Evolutionary conservation across 2,329 filamentous ascomycete genomes (phyloP).

Genomic region (Fusarium domesticum): DNA sequence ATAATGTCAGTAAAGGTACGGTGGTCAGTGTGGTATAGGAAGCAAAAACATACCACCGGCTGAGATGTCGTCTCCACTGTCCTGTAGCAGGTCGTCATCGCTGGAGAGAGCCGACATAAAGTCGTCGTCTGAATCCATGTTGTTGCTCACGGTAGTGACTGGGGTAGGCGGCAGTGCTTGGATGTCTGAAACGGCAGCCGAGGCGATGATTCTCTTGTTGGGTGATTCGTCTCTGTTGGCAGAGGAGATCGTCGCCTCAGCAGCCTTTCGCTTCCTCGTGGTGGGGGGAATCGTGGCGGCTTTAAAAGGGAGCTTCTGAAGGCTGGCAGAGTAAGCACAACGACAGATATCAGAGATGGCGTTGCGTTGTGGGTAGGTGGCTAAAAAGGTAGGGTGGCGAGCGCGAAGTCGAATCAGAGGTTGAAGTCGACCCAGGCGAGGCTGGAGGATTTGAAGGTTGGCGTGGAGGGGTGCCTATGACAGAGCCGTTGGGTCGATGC

Average conservation of each 20-base stretch:
- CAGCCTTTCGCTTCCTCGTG: constrained; percentile 61
- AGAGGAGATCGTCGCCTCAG: constrained; percentile 60
- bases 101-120: constrained; percentile 81
- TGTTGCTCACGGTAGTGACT: constrained; percentile 51
- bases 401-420: constrained; percentile 1
- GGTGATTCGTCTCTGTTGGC: constrained; percentile 40
- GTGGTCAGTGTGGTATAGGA: constrained; percentile 3
- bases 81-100: constrained; percentile 69
- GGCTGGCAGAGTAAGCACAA: neutral
- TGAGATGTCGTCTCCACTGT: constrained; percentile 70
- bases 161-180: constrained; percentile 55
- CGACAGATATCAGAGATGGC: neutral
- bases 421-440: constrained; percentile 14
- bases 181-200: constrained; percentile 41
- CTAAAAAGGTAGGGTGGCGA: neutral
- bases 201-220: constrained; percentile 57
- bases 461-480: constrained; percentile 12
- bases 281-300: constrained; percentile 57
- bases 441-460: neutral
- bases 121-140: constrained; percentile 95
- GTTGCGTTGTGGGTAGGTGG: neutral
- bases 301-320: constrained; percentile 13
- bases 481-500: constrained; percentile 15
- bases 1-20: constrained; percentile 13
- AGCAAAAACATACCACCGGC: constrained; percentile 42